These are phyloP conservation scores for Cyclotella baltica DNA, from an alignment of 108 stramenopile genomes.

Conservation along the genomic window DNA sequence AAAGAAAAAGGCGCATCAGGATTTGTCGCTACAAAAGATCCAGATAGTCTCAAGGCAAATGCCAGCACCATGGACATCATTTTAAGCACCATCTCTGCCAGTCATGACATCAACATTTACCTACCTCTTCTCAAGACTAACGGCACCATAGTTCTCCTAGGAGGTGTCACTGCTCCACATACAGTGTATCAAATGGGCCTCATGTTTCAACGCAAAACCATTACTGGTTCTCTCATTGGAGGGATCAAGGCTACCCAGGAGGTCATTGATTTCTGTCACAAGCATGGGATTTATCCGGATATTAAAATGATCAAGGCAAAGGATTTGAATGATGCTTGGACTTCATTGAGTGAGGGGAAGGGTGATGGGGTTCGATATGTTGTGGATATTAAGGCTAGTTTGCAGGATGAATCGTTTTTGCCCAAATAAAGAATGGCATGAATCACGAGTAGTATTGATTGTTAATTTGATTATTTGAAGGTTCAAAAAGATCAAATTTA, in stretches of 20 bases:
- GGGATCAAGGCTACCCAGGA: slow-evolving; percentile 55
- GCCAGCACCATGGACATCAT: slow-evolving; percentile 9
- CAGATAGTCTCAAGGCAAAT: not conserved
- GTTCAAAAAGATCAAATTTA: too few species aligned
- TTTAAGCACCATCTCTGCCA: slow-evolving; percentile 3
- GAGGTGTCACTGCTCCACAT: slow-evolving; percentile 1
- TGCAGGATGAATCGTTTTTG: slow-evolving; percentile 7
- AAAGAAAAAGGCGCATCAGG: slow-evolving; percentile 5
- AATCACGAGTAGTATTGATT: too few species aligned
- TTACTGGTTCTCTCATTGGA: slow-evolving; percentile 39
- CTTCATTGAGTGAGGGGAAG: not conserved
- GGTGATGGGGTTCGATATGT: not conserved
- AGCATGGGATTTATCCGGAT: slow-evolving; percentile 42
- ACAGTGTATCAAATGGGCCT: not conserved
- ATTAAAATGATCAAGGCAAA: slow-evolving; percentile 35
- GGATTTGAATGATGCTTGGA: slow-evolving; percentile 8
- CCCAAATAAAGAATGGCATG: slow-evolving; percentile 4
- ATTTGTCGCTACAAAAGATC: not conserved
- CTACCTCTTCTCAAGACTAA: slow-evolving; percentile 5
- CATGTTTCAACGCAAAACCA: not conserved
- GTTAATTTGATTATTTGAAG: too few species aligned
- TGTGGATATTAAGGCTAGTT: slow-evolving; percentile 6
- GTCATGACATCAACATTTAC: slow-evolving; percentile 1
- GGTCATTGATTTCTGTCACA: slow-evolving; percentile 55
- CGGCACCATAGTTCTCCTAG: not conserved